Base-by-base conservation (phyloP, 192 early-diverging fungal species). In the Gonapodya sp. region DNA sequence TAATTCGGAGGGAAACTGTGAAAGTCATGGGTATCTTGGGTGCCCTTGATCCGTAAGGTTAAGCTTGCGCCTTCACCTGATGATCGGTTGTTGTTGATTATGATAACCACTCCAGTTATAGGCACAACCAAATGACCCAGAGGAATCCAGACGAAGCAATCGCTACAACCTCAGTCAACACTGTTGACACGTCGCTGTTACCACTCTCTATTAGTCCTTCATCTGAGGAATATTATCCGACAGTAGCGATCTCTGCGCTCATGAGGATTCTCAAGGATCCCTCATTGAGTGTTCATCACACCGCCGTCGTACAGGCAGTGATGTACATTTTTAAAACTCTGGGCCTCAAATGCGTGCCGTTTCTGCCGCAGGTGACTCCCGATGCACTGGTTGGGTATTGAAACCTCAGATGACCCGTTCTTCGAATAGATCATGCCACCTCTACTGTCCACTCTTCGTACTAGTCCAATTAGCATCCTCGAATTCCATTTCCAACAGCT, bases 1-100 rank as follows among this genome's bases (percentile, higher is more conserved):
- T 80, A n/a, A 93, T 98, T 36, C 89, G 95, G 35, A 84, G 89
- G 31, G 95, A 97, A 84, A 94, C 93, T 0, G 91, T 97, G 35
- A 96, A 96, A 78, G 87, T 96, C 18, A 91, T 98, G 79, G 97
- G 97, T 78, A 96, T 95, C 31, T 87, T 98, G 0, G 97, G 97
- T 33, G 97, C 97, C 18, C 85, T 98, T 16, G 97, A 98, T 89
- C 96, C 97, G 31, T 95, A 96, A 34, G 75, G 16, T 77, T 31
- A 31, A 77, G 16, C 8, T 16, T 2, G 8, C 75, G 31, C 8
- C 8, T 18, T 2, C 16, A 77, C 34, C 8, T 2, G 16, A 16
- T 64, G 8, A 24, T 16, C 24, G 46, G 46, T 8, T 64, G 46
- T 16, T 8, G 31, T 77, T 77, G 8, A 14, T 31, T 18, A 16